Percentiles rank a stretch among this genome's conserved stretches.
phyloP scores from a whole-genome alignment of 305 asterid genomes.

The Ilex paraguariensis region DNA sequence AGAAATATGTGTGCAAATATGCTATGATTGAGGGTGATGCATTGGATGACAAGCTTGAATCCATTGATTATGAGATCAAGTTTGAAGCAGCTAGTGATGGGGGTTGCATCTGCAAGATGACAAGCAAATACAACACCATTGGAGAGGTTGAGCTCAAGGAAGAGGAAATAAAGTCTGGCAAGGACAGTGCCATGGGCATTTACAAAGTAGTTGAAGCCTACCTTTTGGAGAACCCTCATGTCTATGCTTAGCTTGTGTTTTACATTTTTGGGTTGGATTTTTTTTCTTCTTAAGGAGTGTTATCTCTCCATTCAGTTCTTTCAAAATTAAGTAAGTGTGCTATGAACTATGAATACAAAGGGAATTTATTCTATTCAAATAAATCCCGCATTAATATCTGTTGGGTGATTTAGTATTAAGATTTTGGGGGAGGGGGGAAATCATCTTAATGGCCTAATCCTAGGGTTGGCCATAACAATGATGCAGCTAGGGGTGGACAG shows the following conservation, averaged over 20 bases:
- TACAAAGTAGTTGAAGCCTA: conserved; percentile 44
- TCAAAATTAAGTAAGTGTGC: too few relatives aligned
- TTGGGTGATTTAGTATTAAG: too few relatives aligned
- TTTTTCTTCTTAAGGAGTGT: too few relatives aligned
- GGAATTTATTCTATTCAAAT: too few relatives aligned
- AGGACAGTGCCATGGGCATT: conserved; percentile 40
- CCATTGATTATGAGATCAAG: conserved; percentile 33
- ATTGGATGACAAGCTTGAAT: conserved; percentile 36
- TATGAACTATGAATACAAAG: too few relatives aligned
- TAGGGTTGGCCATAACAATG: too few relatives aligned
- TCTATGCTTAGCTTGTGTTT: conserved; percentile 20
- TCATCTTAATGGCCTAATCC: too few relatives aligned
- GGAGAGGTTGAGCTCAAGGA: conserved; percentile 32
- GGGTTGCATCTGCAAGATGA: conserved; percentile 40
- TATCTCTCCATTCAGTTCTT: too few relatives aligned
- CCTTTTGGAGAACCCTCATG: conserved; percentile 40
- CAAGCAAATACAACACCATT: conserved; percentile 26
- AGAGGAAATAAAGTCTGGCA: conserved; percentile 40
- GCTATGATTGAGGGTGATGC: conserved; percentile 46
- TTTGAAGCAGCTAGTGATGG: conserved; percentile 29
- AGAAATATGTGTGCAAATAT: conserved; percentile 35
- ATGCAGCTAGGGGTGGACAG: too few relatives aligned
- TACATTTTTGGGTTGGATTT: background rate
- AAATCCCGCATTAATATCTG: too few relatives aligned
- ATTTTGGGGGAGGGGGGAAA: too few relatives aligned